A percentile compares a stretch with the other conserved stretches of the same genome.
phyloP scores from a whole-genome alignment of 192 early-diverging fungal genomes.

The Martensiomyces pterosporus region DNA sequence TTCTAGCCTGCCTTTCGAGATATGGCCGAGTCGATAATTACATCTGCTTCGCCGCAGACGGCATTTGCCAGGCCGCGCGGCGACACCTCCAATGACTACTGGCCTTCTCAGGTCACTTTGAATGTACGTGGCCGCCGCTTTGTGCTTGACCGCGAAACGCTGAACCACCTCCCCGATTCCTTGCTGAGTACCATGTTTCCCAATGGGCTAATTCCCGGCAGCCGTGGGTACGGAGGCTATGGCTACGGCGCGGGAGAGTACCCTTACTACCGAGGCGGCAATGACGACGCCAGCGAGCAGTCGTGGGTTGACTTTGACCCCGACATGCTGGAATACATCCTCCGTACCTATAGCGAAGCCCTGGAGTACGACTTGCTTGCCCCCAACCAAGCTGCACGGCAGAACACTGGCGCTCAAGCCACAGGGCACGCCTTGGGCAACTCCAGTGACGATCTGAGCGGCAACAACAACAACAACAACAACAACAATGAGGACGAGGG shows the following conservation, averaged over 20 bases:
- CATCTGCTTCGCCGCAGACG: conserved; percentile 36
- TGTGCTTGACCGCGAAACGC: conserved; percentile 48
- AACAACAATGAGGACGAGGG: conserved; percentile 1
- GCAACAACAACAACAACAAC: conserved; percentile 1
- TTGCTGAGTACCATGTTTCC: conserved; percentile 50
- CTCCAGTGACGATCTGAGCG: conserved; percentile 6
- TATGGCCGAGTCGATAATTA: conserved; percentile 42
- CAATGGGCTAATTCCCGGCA: conserved; percentile 30
- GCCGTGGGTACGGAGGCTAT: conserved; percentile 24
- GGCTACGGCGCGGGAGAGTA: conserved; percentile 22
- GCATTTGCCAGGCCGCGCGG: conserved; percentile 54
- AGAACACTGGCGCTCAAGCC: conserved; percentile 3
- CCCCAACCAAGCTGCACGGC: conserved; percentile 5
- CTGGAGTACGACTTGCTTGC: conserved; percentile 30
- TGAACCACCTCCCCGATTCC: conserved; percentile 49
- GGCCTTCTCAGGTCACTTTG: conserved; percentile 32
- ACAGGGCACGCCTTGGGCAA: conserved; percentile 1
- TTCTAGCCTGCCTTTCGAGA: neutral
- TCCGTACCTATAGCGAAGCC: conserved; percentile 35
- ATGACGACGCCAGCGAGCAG: conserved; percentile 18
- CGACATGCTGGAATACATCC: conserved; percentile 49
- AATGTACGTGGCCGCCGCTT: conserved; percentile 48
- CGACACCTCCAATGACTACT: conserved; percentile 35
- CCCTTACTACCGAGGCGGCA: conserved; percentile 19
- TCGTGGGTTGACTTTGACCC: conserved; percentile 54